Evolutionary conservation across 73 alveolate species (phyloP).

Genomic region (Uronychia setigera): DNA sequence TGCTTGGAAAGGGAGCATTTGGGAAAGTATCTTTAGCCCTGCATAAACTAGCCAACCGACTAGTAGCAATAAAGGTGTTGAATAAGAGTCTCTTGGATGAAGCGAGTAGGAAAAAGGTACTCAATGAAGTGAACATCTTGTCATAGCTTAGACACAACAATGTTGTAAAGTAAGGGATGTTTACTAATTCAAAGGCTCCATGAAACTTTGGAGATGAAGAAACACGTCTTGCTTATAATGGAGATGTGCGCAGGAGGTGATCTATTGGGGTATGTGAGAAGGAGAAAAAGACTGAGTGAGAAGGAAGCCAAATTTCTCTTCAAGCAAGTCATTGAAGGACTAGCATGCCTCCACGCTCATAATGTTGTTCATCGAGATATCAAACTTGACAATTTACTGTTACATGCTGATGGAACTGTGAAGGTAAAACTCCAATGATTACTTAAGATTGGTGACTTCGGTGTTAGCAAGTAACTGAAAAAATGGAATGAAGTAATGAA

Average conservation of each 20-base stretch:
- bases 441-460: slow-evolving; percentile 94
- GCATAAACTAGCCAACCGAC: slow-evolving; percentile 91
- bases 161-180: slow-evolving; percentile 46
- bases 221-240: slow-evolving; percentile 58
- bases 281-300: slow-evolving; percentile 56
- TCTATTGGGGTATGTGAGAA: slow-evolving; percentile 32
- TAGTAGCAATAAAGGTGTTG: slow-evolving; percentile 94
- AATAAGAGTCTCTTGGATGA: slow-evolving; percentile 93
- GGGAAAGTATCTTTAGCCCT: slow-evolving; percentile 95
- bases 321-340: slow-evolving; percentile 66
- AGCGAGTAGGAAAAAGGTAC: slow-evolving; percentile 85
- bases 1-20: slow-evolving; percentile 97
- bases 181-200: slow-evolving; percentile 28
- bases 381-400: slow-evolving; percentile 75
- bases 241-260: slow-evolving; percentile 77
- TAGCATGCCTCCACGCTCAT: slow-evolving; percentile 65
- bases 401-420: slow-evolving; percentile 71
- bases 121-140: slow-evolving; percentile 80
- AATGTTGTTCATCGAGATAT: slow-evolving; percentile 79
- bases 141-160: slow-evolving; percentile 75
- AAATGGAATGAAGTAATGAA: slow-evolving; percentile 64
- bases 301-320: slow-evolving; percentile 63
- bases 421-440: slow-evolving; percentile 39
- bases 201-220: slow-evolving; percentile 57
- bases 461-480: slow-evolving; percentile 82